A percentile compares a stretch with the other conserved stretches of the same genome.
Conservation (phyloP, 495 filamentous ascomycete genomes). For the Ascobolus immersus region DNA sequence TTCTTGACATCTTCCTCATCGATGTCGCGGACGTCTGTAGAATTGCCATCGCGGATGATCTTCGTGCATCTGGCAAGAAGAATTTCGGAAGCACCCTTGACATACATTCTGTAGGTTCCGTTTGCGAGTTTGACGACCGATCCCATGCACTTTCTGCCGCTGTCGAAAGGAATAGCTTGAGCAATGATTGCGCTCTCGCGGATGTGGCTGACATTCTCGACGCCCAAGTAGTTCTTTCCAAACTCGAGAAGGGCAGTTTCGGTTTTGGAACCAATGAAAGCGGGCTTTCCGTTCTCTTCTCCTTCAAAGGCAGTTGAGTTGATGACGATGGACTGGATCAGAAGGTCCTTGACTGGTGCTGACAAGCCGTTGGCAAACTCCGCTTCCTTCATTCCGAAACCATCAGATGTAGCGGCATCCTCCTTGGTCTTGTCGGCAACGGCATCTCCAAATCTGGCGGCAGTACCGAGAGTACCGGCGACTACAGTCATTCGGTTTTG, state of each 20-base stretch:
- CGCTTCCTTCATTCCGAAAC: conserved; percentile 17
- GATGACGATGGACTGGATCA: conserved; percentile 39
- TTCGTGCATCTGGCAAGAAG: conserved; percentile 33
- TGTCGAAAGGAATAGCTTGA: conserved; percentile 70
- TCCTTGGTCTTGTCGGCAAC: conserved; percentile 8
- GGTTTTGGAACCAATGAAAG: conserved; percentile 50
- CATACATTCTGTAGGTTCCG: conserved; percentile 42
- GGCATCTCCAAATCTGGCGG: conserved; percentile 26
- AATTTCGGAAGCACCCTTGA: conserved; percentile 83
- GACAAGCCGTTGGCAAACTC: conserved; percentile 35
- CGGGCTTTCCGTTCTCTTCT: conserved; percentile 31
- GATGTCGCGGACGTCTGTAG: conserved; percentile 6
- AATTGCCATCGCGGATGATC: conserved; percentile 28
- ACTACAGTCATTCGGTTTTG: conserved; percentile 55
- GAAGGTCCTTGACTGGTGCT: conserved; percentile 25
- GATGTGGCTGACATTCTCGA: conserved; percentile 30
- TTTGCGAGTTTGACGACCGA: conserved; percentile 40
- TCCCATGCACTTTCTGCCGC: conserved; percentile 71
- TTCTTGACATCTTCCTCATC: conserved; percentile 24
- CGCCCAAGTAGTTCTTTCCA: conserved; percentile 35
- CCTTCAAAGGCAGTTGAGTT: conserved; percentile 56
- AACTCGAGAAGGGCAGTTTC: conserved; percentile 45
- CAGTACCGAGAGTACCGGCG: conserved; percentile 38
- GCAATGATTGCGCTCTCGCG: conserved; percentile 33
- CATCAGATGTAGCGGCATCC: conserved; percentile 5